Evolutionary conservation across 2,329 filamentous ascomycete genomes (phyloP).

Genomic region (Aspergillus sp.): DNA sequence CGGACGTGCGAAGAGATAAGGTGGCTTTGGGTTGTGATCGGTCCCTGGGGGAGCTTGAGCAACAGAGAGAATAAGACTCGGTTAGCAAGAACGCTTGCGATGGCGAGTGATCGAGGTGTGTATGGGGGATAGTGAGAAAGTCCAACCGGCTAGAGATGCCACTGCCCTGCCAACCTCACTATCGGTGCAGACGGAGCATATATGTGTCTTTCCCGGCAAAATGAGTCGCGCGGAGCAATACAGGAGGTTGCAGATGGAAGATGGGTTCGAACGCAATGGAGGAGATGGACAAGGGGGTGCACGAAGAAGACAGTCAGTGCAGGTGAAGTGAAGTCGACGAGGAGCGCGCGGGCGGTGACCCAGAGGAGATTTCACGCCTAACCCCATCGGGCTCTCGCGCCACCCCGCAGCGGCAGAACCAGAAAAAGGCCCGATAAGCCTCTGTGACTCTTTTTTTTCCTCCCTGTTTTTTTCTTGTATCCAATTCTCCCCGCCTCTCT

Average conservation of each 20-base stretch:
- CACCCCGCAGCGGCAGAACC: conserved; percentile 13
- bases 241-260: not conserved
- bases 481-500: conserved; percentile 1
- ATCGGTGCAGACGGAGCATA: conserved; percentile 13
- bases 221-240: not conserved
- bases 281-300: not conserved
- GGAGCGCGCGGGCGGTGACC: conserved; percentile 11
- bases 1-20: conserved; percentile 1
- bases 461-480: not conserved
- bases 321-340: conserved; percentile 3
- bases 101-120: conserved; percentile 23
- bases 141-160: conserved; percentile 42
- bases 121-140: conserved; percentile 43
- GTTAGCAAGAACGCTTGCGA: conserved; percentile 38
- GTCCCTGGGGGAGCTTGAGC: conserved; percentile 27
- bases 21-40: conserved; percentile 7
- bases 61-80: conserved; percentile 18
- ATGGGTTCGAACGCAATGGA: not conserved
- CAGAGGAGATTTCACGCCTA: conserved; percentile 19
- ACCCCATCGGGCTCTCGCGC: conserved; percentile 15
- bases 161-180: conserved; percentile 24
- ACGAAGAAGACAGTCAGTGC: conserved; percentile 6
- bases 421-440: conserved; percentile 22
- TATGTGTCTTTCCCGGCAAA: conserved; percentile 4
- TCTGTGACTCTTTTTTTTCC: conserved; percentile 10